A percentile compares a stretch with the other conserved stretches of the same genome.
These are phyloP conservation scores for Arthrobotrys entomopaga DNA, from an alignment of 2,329 filamentous ascomycete genomes.

Conservation along the genomic window DNA sequence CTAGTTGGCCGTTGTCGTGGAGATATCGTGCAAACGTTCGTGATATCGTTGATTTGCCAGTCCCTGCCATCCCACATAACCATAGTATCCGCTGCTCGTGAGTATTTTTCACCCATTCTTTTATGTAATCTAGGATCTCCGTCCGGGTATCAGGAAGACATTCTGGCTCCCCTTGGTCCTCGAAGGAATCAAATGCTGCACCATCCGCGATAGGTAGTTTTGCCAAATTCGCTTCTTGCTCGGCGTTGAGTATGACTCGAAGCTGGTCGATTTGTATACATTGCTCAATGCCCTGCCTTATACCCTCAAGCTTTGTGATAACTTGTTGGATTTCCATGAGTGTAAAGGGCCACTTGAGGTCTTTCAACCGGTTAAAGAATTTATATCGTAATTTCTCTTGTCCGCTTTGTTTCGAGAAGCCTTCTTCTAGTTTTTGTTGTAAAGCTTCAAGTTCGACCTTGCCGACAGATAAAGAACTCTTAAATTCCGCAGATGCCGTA, in stretches of 20 bases:
- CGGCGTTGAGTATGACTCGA: conserved; percentile 1
- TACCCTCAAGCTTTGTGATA: too few species aligned
- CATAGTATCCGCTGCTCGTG: conserved; percentile 58
- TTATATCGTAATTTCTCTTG: too few species aligned
- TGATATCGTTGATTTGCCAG: conserved; percentile 40
- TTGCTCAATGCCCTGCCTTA: background rate
- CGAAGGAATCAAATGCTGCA: conserved; percentile 56
- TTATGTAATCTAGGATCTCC: conserved; percentile 55
- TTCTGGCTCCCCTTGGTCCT: conserved; percentile 55
- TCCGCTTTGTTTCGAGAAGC: too few species aligned
- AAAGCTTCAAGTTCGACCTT: too few species aligned
- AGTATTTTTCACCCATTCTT: conserved; percentile 35
- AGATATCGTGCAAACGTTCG: conserved; percentile 9
- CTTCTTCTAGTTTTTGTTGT: too few species aligned
- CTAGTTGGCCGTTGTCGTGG: conserved; percentile 1
- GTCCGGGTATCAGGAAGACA: conserved; percentile 57
- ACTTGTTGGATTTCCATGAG: too few species aligned
- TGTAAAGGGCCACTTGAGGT: too few species aligned
- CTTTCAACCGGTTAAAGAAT: too few species aligned
- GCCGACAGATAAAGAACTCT: too few species aligned
- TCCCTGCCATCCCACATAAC: conserved; percentile 62
- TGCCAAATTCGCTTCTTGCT: conserved; percentile 8
- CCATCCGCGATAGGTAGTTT: conserved; percentile 33
- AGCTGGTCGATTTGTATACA: background rate
- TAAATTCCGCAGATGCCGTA: background rate